phyloP scores from a whole-genome alignment of 306 rosid genomes.

The Datisca glomerata region DNA sequence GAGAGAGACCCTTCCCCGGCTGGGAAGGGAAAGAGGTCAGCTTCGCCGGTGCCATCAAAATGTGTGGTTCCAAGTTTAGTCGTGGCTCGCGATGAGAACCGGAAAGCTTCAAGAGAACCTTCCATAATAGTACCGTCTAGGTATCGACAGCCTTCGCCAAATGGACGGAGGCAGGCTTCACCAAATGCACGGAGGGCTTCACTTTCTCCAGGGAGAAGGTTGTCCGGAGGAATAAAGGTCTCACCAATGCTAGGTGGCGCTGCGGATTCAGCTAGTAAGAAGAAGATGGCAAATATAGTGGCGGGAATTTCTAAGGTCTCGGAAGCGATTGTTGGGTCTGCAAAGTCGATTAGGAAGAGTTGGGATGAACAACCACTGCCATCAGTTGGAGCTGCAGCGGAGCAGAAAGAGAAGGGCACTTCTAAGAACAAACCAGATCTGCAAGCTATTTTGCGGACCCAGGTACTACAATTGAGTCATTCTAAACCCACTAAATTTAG shows the following conservation, averaged over 20 bases:
- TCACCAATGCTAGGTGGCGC: conserved; percentile 36
- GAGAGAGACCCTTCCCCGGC: conserved; percentile 88
- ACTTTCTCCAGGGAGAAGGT: conserved; percentile 69
- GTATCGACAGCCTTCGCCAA: conserved; percentile 82
- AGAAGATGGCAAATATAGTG: conserved; percentile 47
- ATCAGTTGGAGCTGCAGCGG: conserved; percentile 16
- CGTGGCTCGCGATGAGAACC: conserved; percentile 64
- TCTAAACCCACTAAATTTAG: too few relatives aligned
- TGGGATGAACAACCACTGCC: conserved; percentile 73
- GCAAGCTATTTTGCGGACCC: conserved; percentile 68
- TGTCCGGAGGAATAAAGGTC: conserved; percentile 59
- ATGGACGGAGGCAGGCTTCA: conserved; percentile 69
- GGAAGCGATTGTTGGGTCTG: conserved; percentile 58
- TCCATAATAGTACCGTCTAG: conserved; percentile 87
- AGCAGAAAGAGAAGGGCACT: conserved; percentile 34
- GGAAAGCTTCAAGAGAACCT: conserved; percentile 48
- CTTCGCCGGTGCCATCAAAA: conserved; percentile 88
- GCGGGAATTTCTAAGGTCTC: conserved; percentile 69
- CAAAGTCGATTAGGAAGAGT: conserved; percentile 51
- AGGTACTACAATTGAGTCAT: too few relatives aligned
- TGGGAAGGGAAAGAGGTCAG: conserved; percentile 59
- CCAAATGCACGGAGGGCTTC: conserved; percentile 65
- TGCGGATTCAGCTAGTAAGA: conserved; percentile 49
- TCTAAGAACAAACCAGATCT: conserved; percentile 50
- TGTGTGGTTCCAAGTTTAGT: conserved; percentile 78